Conservation (phyloP, 2,329 filamentous ascomycete species). For the Fusarium sarcochroum region DNA sequence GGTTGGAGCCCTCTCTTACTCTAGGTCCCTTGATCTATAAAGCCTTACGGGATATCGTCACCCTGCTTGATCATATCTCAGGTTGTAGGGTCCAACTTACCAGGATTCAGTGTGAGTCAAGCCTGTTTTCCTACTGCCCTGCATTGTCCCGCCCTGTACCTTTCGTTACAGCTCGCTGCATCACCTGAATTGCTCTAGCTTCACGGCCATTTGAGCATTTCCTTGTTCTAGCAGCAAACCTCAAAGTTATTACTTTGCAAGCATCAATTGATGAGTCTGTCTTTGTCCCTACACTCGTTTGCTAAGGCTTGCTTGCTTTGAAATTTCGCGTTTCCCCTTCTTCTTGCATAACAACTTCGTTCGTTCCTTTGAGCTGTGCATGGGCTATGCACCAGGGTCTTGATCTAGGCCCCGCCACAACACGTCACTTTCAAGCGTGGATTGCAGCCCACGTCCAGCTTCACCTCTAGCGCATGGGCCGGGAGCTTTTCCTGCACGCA, state of each 20-base stretch:
- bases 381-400: slow-evolving; percentile 34
- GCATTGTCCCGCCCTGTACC: slow-evolving; percentile 6
- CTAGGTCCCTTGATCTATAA: slow-evolving; percentile 17
- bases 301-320: slow-evolving; percentile 2
- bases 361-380: slow-evolving; percentile 32
- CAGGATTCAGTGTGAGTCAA: slow-evolving; percentile 38
- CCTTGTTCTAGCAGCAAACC: slow-evolving; percentile 1
- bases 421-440: slow-evolving; percentile 48
- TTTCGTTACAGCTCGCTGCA: slow-evolving; percentile 9
- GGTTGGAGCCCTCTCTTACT: slow-evolving; percentile 5
- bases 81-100: slow-evolving; percentile 25
- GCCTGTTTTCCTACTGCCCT: slow-evolving; percentile 25
- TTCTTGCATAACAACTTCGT: slow-evolving; percentile 13
- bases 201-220: slow-evolving; percentile 2
- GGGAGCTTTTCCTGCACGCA: slow-evolving; percentile 38
- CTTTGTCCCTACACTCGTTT: not conserved
- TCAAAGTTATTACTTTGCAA: slow-evolving; percentile 3
- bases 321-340: slow-evolving; percentile 11
- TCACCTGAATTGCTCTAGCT: slow-evolving; percentile 9
- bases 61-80: slow-evolving; percentile 34
- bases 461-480: slow-evolving; percentile 40
- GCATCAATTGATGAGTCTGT: not conserved
- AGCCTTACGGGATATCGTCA: slow-evolving; percentile 28
- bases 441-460: slow-evolving; percentile 46
- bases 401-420: slow-evolving; percentile 47